Evolutionary conservation across 2,329 filamentous ascomycete genomes (phyloP).

Genomic region (Ceratocystis destructans): DNA sequence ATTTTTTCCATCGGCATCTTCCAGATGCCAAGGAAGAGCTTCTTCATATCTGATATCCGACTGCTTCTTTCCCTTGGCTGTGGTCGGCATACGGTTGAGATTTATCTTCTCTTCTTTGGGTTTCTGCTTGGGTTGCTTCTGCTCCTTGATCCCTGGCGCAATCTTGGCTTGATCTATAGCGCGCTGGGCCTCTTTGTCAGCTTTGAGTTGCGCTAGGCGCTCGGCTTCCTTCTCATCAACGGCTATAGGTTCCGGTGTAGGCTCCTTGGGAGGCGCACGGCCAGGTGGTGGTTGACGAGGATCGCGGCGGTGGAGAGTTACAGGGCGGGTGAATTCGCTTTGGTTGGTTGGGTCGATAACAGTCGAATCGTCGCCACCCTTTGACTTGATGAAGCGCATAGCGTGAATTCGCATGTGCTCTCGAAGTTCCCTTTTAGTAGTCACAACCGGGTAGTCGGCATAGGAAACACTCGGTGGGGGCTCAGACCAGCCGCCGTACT

Average conservation of each 20-base stretch:
- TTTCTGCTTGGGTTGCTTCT: slow-evolving; percentile 43
- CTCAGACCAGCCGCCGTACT: slow-evolving; percentile 45
- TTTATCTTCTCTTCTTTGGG: slow-evolving; percentile 76
- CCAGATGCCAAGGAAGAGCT: slow-evolving; percentile 87
- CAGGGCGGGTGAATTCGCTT: slow-evolving; percentile 71
- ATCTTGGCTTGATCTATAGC: slow-evolving; percentile 86
- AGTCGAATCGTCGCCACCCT: slow-evolving; percentile 36
- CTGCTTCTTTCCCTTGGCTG: slow-evolving; percentile 66
- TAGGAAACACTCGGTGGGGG: slow-evolving; percentile 37
- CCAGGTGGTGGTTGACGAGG: slow-evolving; percentile 56
- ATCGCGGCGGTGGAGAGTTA: slow-evolving; percentile 79
- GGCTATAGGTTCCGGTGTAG: slow-evolving; percentile 27
- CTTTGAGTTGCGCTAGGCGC: slow-evolving; percentile 53
- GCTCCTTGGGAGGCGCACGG: slow-evolving; percentile 45
- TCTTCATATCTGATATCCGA: slow-evolving; percentile 76
- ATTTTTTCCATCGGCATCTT: slow-evolving; percentile 92
- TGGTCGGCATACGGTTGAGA: slow-evolving; percentile 65
- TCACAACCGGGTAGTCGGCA: slow-evolving; percentile 53
- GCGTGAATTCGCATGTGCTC: slow-evolving; percentile 76
- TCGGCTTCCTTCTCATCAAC: slow-evolving; percentile 47
- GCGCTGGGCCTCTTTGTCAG: slow-evolving; percentile 71
- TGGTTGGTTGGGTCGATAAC: slow-evolving; percentile 56
- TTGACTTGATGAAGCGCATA: slow-evolving; percentile 59
- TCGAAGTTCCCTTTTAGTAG: slow-evolving; percentile 66
- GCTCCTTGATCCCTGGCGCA: slow-evolving; percentile 59